Percentiles rank a stretch among this genome's conserved stretches.
phyloP scores from a whole-genome alignment of 768 basidiomycete genomes.

The Termitomyces sp. region DNA sequence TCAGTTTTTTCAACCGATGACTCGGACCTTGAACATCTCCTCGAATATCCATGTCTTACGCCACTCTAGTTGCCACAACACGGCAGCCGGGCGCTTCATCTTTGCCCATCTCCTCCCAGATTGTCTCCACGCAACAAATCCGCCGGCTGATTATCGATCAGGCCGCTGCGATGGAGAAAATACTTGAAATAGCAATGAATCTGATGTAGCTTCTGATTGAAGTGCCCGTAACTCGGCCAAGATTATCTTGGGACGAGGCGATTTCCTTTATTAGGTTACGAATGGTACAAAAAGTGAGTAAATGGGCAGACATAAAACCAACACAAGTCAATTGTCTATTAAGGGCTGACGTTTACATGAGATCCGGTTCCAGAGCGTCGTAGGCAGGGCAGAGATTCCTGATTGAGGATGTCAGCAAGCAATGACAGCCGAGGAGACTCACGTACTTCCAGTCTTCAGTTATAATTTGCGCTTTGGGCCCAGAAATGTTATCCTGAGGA shows the following conservation, averaged over 20 bases:
- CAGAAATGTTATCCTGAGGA: slow-evolving; percentile 21
- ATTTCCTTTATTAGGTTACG: neutral
- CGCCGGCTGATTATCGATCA: neutral
- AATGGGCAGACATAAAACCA: neutral
- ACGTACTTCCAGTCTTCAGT: slow-evolving; percentile 23
- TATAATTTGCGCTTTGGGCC: slow-evolving; percentile 23
- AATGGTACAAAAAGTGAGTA: neutral
- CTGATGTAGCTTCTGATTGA: neutral
- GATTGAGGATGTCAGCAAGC: neutral
- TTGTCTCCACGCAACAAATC: neutral
- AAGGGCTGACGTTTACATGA: neutral
- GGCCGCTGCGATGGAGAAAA: too few relatives aligned
- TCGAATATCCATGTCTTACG: neutral
- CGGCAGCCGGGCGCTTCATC: too few relatives aligned
- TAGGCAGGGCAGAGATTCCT: neutral
- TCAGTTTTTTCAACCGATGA: neutral
- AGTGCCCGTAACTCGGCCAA: neutral
- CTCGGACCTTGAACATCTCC: neutral
- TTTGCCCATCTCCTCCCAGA: too few relatives aligned
- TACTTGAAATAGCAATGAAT: neutral
- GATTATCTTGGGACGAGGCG: neutral
- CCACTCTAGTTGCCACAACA: neutral
- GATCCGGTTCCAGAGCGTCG: neutral
- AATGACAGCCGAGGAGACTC: slow-evolving; percentile 5
- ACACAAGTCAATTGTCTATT: too few relatives aligned